Evolutionary conservation across 805 yeast species (phyloP).

Genomic region (Saccharomycopsis amapae): DNA sequence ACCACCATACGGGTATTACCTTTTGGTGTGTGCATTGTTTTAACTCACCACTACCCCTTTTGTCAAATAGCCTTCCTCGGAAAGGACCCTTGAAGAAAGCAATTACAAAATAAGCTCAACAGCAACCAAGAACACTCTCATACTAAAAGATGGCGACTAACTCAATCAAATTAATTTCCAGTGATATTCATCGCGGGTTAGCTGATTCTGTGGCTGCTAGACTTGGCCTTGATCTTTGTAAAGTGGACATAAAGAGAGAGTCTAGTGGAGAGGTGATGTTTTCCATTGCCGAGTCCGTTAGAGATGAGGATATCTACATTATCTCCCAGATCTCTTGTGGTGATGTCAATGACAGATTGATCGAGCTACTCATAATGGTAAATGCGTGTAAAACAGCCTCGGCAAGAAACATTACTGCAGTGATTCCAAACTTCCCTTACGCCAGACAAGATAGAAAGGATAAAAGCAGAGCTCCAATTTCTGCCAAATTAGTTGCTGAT

Average conservation of each 20-base stretch:
- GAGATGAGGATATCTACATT: slow-evolving; percentile 79
- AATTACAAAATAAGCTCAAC: too few species aligned
- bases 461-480: slow-evolving; percentile 91
- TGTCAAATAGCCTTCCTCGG: too few species aligned
- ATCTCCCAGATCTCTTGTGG: slow-evolving; percentile 73
- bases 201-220: slow-evolving; percentile 64
- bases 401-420: slow-evolving; percentile 89
- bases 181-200: slow-evolving; percentile 59
- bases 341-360: slow-evolving; percentile 69
- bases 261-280: slow-evolving; percentile 70
- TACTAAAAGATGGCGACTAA: slow-evolving; percentile 38
- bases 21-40: too few species aligned
- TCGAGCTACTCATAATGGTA: slow-evolving; percentile 84
- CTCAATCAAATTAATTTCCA: slow-evolving; percentile 60
- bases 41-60: too few species aligned
- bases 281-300: slow-evolving; percentile 71
- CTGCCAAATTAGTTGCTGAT: slow-evolving; percentile 91
- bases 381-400: slow-evolving; percentile 96
- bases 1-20: too few species aligned
- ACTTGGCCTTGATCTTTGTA: slow-evolving; percentile 53
- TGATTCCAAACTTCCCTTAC: slow-evolving; percentile 91
- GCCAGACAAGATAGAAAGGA: slow-evolving; percentile 98
- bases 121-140: neutral
- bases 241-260: slow-evolving; percentile 57
- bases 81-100: neutral